These are phyloP conservation scores for Hymenoscyphus infarciens DNA, from an alignment of 2,329 filamentous ascomycete genomes.

Conservation along the genomic window DNA sequence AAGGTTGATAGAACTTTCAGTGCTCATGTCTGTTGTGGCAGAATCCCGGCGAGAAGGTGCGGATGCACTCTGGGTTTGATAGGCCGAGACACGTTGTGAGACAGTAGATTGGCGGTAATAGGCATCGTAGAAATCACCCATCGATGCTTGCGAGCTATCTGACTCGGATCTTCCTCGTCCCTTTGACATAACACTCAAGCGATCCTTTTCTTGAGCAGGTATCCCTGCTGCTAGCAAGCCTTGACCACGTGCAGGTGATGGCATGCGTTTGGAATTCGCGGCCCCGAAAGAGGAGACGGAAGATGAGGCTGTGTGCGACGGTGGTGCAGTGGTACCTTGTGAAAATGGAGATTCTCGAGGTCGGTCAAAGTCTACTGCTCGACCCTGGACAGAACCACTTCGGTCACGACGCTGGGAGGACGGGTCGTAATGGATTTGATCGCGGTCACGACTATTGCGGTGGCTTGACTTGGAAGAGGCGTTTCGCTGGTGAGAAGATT, in stretches of 20 bases:
- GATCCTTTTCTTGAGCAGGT: background rate
- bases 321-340: conserved; percentile 27
- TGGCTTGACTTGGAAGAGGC: conserved; percentile 1
- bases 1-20: background rate
- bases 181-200: background rate
- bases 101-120: conserved; percentile 24
- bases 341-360: conserved; percentile 27
- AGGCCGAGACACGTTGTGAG: conserved; percentile 5
- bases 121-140: conserved; percentile 27
- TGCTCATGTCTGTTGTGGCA: background rate
- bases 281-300: conserved; percentile 13
- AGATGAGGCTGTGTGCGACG: conserved; percentile 12
- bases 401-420: conserved; percentile 16
- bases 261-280: background rate
- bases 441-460: conserved; percentile 17
- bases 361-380: conserved; percentile 21
- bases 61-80: conserved; percentile 2
- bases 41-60: background rate
- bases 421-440: conserved; percentile 24
- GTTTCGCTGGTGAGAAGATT: conserved; percentile 9
- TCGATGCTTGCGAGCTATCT: conserved; percentile 18
- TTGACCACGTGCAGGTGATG: background rate
- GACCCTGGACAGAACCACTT: conserved; percentile 23
- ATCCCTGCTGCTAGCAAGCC: background rate
- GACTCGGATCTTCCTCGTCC: conserved; percentile 12